These are phyloP conservation scores for Xylariaceae sp. DNA, from an alignment of 2,329 filamentous ascomycete genomes.

Conservation along the genomic window DNA sequence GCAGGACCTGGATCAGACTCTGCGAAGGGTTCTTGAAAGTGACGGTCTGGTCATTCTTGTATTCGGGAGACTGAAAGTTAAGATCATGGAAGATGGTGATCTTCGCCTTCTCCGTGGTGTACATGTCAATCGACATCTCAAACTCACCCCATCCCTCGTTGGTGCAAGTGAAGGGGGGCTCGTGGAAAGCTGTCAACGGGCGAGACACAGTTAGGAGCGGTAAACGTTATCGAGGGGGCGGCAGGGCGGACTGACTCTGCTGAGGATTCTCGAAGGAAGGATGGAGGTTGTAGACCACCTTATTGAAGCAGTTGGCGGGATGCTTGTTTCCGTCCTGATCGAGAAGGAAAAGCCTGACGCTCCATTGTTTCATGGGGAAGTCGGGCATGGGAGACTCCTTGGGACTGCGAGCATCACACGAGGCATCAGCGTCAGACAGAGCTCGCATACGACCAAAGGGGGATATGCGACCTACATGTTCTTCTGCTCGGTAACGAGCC, in stretches of 20 bases:
- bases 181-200: conserved; percentile 60
- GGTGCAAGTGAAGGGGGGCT: conserved; percentile 79
- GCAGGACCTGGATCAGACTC: conserved; percentile 70
- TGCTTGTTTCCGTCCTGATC: conserved; percentile 83
- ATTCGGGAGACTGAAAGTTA: conserved; percentile 77
- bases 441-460: not conserved
- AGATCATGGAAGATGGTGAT: conserved; percentile 78
- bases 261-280: conserved; percentile 84
- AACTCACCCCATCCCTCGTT: conserved; percentile 99
- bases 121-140: conserved; percentile 82
- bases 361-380: conserved; percentile 91
- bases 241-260: conserved; percentile 60
- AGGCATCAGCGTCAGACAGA: conserved; percentile 17
- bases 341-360: conserved; percentile 75
- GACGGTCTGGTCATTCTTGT: conserved; percentile 76
- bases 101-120: conserved; percentile 81
- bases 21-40: conserved; percentile 91
- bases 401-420: conserved; percentile 46
- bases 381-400: conserved; percentile 78
- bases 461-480: conserved; percentile 61
- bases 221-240: not conserved
- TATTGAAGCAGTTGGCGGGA: conserved; percentile 80
- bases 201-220: conserved; percentile 12
- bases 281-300: conserved; percentile 88
- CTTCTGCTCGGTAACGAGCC: conserved; percentile 87